These are phyloP conservation scores for Shiraia sp. DNA, from an alignment of 2,329 filamentous ascomycete genomes.

Conservation along the genomic window DNA sequence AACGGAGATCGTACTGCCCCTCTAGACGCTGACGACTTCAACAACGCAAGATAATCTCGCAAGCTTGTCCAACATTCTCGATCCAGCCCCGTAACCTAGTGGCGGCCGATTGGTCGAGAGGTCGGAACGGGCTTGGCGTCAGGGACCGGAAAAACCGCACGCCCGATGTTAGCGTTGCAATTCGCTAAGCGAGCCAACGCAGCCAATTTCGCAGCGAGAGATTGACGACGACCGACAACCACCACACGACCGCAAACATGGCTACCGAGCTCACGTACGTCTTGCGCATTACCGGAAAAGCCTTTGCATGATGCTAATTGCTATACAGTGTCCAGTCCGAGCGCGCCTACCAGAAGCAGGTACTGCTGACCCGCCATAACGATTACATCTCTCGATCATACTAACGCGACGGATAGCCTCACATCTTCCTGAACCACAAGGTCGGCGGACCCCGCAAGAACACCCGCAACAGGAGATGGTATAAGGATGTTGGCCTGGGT, in stretches of 20 bases:
- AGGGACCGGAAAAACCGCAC: neutral
- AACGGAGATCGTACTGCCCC: neutral
- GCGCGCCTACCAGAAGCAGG: conserved; percentile 95
- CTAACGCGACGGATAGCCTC: conserved; percentile 69
- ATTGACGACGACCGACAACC: conserved; percentile 35
- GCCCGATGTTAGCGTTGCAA: neutral
- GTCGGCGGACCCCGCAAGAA: conserved; percentile 64
- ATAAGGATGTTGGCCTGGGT: conserved; percentile 99
- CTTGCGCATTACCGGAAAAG: conserved; percentile 7
- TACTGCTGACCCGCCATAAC: conserved; percentile 28
- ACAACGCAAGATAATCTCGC: neutral
- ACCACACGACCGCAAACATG: conserved; percentile 46
- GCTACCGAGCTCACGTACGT: conserved; percentile 50
- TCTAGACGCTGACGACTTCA: neutral
- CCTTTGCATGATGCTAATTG: conserved; percentile 27
- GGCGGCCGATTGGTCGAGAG: conserved; percentile 9
- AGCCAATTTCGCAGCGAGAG: conserved; percentile 17
- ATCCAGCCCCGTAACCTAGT: conserved; percentile 1
- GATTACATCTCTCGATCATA: conserved; percentile 21
- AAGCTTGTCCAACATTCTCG: conserved; percentile 1
- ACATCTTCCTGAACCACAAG: conserved; percentile 99
- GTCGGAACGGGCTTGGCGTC: neutral
- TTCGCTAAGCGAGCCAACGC: conserved; percentile 21
- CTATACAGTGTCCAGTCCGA: conserved; percentile 95
- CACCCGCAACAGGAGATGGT: conserved; percentile 75